These are phyloP conservation scores for Bruguiera hainesii DNA, from an alignment of 441 rosid species.

Conservation along the genomic window DNA sequence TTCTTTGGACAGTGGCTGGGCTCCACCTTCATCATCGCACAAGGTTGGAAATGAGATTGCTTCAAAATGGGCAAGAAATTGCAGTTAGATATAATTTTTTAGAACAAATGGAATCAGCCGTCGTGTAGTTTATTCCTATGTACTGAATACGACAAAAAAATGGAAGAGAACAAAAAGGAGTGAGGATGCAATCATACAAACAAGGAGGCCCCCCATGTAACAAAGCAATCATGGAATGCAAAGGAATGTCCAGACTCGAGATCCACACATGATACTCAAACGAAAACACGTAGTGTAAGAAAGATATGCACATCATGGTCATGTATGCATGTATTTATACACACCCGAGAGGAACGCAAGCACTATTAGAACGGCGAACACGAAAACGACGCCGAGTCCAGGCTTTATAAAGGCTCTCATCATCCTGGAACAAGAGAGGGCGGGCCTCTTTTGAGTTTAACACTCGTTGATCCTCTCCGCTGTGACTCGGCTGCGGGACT, in stretches of 20 bases:
- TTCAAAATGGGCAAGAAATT: background rate
- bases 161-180: background rate
- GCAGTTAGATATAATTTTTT: background rate
- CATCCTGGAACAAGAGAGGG: too few species aligned
- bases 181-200: too few species aligned
- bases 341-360: background rate
- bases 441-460: too few species aligned
- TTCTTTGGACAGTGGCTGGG: background rate
- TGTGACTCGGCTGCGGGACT: too few species aligned
- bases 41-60: too few species aligned
- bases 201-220: background rate
- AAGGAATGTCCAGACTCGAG: background rate
- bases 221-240: background rate
- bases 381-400: too few species aligned
- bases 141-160: background rate
- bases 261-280: background rate
- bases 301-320: background rate
- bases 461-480: too few species aligned
- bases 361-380: background rate
- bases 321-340: background rate
- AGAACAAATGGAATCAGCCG: background rate
- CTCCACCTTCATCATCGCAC: background rate
- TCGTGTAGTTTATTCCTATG: background rate
- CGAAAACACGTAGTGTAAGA: background rate
- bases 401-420: too few species aligned